Evolutionary conservation across 1,284 basidiomycete genomes (phyloP).

Genomic region (Ceratobasidium sp.): DNA sequence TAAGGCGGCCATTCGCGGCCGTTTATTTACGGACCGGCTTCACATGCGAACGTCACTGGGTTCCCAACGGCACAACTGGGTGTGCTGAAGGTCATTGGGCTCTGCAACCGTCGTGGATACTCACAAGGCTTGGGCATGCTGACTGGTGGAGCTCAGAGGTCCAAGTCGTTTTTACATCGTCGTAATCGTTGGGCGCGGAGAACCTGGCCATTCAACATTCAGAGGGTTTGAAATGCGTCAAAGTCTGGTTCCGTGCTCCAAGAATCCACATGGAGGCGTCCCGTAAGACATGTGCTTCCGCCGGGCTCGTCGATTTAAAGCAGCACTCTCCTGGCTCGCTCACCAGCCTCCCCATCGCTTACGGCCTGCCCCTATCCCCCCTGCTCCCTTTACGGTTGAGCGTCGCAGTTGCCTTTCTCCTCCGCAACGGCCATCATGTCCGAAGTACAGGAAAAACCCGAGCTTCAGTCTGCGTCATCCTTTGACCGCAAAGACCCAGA

Average conservation of each 20-base stretch:
- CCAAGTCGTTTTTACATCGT: too few species aligned
- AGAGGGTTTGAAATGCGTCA: background rate
- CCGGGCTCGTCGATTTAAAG: too few species aligned
- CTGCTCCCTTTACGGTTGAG: conserved; percentile 17
- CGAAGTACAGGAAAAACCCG: conserved; percentile 6
- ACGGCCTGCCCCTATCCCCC: conserved; percentile 34
- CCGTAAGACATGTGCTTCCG: conserved; percentile 12
- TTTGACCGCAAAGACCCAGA: conserved; percentile 25
- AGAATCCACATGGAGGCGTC: conserved; percentile 1
- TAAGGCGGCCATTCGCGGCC: background rate
- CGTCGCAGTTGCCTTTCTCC: conserved; percentile 16
- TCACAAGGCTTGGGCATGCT: too few species aligned
- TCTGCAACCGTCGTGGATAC: background rate
- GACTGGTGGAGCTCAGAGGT: too few species aligned
- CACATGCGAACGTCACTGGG: background rate
- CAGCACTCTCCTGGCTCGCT: too few species aligned
- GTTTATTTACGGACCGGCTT: conserved; percentile 1
- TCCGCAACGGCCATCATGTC: conserved; percentile 9
- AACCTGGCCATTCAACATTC: background rate
- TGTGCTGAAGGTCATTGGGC: background rate
- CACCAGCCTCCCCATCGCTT: background rate
- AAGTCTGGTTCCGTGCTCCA: background rate
- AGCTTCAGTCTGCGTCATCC: conserved; percentile 1
- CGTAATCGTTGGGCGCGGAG: background rate
- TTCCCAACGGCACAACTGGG: background rate